Evolutionary conservation across 257 asterid species (phyloP).

Genomic region (Solanum chiquidenum): DNA sequence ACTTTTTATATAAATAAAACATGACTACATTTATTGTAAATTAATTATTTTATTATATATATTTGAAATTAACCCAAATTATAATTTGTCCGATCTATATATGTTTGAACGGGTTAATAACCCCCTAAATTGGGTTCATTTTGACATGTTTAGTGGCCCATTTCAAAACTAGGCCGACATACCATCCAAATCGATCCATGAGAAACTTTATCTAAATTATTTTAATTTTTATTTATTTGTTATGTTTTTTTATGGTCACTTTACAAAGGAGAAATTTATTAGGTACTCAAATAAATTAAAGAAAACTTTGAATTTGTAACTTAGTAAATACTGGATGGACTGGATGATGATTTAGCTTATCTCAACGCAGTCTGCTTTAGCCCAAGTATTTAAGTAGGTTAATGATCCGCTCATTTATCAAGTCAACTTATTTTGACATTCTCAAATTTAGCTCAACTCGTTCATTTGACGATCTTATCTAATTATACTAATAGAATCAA

Average conservation of each 20-base stretch:
- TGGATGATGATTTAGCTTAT: not conserved
- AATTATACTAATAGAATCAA: not conserved
- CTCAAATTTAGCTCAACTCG: rapidly evolving
- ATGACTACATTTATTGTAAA: too few relatives aligned
- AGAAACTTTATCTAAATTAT: not conserved
- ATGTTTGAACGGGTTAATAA: too few relatives aligned
- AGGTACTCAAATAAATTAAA: not conserved
- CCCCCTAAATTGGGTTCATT: not conserved
- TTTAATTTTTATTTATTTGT: not conserved
- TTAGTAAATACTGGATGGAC: rapidly evolving
- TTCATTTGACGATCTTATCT: not conserved
- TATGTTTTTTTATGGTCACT: not conserved
- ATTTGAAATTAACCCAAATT: too few relatives aligned
- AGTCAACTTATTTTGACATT: not conserved
- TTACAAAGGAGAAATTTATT: not conserved
- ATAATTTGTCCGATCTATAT: too few relatives aligned
- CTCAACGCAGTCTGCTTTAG: rapidly evolving
- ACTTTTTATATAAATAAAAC: too few relatives aligned
- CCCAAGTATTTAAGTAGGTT: not conserved
- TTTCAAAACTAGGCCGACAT: not conserved
- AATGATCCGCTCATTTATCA: not conserved
- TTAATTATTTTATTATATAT: too few relatives aligned
- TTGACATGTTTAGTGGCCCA: not conserved
- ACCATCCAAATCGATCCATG: rapidly evolving
- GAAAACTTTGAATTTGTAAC: not conserved